Percentiles rank a stretch among this genome's conserved stretches.
Conservation (phyloP, 208 protist genomes). For the Endotrypanum monterogeii region DNA sequence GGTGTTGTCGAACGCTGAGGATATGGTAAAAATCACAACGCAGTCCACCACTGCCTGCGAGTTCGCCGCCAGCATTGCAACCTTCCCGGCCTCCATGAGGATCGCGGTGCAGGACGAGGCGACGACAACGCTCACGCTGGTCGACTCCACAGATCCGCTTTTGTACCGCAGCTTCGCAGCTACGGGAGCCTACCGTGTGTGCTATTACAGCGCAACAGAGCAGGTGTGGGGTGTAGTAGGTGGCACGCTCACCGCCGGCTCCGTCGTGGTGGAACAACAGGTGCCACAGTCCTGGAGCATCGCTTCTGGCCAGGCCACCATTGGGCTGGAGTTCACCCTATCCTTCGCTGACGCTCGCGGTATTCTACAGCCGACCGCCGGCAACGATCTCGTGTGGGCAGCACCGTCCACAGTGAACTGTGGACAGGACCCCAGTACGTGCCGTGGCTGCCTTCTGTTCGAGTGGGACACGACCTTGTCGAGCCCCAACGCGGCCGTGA, state of each 20-base stretch:
- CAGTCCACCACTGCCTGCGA: slow-evolving; percentile 52
- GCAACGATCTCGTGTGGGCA: slow-evolving; percentile 61
- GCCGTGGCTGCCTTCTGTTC: slow-evolving; percentile 61
- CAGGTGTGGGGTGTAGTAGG: slow-evolving; percentile 71
- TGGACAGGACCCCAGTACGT: slow-evolving; percentile 46
- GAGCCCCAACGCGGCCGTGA: slow-evolving; percentile 42
- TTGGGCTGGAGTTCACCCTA: slow-evolving; percentile 60
- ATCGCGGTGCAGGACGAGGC: slow-evolving; percentile 46
- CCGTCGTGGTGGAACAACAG: slow-evolving; percentile 42
- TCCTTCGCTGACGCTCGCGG: slow-evolving; percentile 54
- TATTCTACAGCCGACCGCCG: slow-evolving; percentile 35
- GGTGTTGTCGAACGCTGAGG: slow-evolving; percentile 38
- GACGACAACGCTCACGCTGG: slow-evolving; percentile 51
- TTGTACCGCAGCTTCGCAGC: slow-evolving; percentile 81
- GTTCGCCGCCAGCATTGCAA: slow-evolving; percentile 30
- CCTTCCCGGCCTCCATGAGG: slow-evolving; percentile 38
- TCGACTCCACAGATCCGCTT: slow-evolving; percentile 70
- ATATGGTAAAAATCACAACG: slow-evolving; percentile 60
- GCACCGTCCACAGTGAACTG: slow-evolving; percentile 65
- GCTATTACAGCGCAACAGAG: slow-evolving; percentile 82
- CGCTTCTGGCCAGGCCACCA: slow-evolving; percentile 22
- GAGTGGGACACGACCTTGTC: slow-evolving; percentile 39
- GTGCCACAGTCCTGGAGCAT: slow-evolving; percentile 56
- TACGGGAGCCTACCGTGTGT: slow-evolving; percentile 63
- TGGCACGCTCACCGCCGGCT: slow-evolving; percentile 49